These are phyloP conservation scores for Solanum chacoense DNA, from an alignment of 305 asterid species.

Conservation along the genomic window DNA sequence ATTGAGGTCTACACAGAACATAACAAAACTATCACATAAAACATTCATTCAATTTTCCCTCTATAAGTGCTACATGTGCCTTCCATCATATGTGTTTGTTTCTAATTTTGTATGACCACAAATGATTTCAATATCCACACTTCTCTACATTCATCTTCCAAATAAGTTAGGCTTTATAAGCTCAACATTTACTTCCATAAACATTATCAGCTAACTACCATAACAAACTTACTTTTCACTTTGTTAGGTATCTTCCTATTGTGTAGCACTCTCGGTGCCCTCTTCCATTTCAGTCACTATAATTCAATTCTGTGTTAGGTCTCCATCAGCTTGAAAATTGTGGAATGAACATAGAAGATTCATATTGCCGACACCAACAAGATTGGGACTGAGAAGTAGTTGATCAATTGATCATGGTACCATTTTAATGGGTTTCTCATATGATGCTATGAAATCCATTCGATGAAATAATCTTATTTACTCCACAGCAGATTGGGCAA, in stretches of 20 bases:
- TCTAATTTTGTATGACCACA: background rate
- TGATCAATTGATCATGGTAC: background rate
- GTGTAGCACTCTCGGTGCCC: background rate
- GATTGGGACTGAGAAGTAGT: background rate
- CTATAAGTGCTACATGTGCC: background rate
- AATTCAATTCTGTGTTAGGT: background rate
- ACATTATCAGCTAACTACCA: background rate
- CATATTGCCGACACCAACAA: background rate
- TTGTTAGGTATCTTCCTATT: background rate
- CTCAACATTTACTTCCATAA: background rate
- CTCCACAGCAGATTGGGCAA: background rate
- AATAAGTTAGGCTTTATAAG: background rate
- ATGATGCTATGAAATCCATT: background rate
- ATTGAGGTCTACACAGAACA: background rate
- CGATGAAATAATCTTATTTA: background rate
- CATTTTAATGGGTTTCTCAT: background rate
- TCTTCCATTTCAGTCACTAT: background rate
- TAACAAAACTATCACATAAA: background rate
- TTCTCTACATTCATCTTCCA: background rate
- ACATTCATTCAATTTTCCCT: background rate
- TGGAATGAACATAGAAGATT: background rate
- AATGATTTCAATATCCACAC: background rate
- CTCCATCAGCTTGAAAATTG: background rate
- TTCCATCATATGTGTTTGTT: background rate
- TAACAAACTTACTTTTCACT: background rate